These are phyloP conservation scores for Primulina eburnea DNA, from an alignment of 257 asterid species.

Conservation along the genomic window DNA sequence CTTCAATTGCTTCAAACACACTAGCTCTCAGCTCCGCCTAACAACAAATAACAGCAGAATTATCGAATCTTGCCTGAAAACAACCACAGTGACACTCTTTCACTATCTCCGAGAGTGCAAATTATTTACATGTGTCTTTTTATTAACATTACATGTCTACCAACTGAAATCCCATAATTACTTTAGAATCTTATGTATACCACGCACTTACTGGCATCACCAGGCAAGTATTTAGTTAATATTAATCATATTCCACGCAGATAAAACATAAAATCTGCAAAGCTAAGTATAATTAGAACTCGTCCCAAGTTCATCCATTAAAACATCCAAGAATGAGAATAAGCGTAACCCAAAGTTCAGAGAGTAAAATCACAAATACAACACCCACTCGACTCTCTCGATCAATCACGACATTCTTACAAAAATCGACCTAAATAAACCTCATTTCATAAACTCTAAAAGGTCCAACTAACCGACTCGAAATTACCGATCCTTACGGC, in stretches of 20 bases:
- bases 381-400: background rate
- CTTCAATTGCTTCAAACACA: conserved; percentile 95
- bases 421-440: conserved; percentile 4
- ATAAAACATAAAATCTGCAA: background rate
- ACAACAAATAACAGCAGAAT: conserved; percentile 18
- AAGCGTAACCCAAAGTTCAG: conserved; percentile 3
- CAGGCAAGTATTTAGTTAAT: background rate
- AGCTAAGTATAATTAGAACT: background rate
- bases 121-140: too few species aligned
- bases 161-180: background rate
- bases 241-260: background rate
- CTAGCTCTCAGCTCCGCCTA: conserved; percentile 98
- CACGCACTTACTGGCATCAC: background rate
- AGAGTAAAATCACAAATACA: background rate
- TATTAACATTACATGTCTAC: conserved; percentile 5
- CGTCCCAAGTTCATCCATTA: conserved; percentile 10
- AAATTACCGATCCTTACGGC: conserved; percentile 24
- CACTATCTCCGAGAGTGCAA: background rate
- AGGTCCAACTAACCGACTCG: conserved; percentile 16
- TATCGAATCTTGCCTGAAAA: conserved; percentile 11
- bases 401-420: background rate
- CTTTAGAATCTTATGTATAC: background rate
- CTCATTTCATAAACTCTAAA: conserved; percentile 17
- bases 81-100: background rate
- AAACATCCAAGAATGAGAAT: background rate